Evolutionary conservation across 495 filamentous ascomycete genomes (phyloP).

Genomic region (Poronia punctata): DNA sequence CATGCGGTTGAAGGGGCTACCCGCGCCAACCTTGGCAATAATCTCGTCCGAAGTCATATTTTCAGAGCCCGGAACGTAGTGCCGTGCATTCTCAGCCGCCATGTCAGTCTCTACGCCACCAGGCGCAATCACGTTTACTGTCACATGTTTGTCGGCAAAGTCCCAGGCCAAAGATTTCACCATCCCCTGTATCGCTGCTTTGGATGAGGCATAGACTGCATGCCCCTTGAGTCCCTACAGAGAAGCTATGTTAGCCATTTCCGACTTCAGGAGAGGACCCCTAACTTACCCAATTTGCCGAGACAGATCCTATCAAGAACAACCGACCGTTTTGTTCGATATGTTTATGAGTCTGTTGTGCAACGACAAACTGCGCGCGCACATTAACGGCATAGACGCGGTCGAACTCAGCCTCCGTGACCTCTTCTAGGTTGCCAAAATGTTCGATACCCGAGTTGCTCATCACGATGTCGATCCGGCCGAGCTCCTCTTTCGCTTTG

Average conservation of each 20-base stretch:
- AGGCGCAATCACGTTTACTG: slow-evolving; percentile 64
- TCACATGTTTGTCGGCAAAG: slow-evolving; percentile 58
- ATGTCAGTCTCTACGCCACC: slow-evolving; percentile 71
- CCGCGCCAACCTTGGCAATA: slow-evolving; percentile 37
- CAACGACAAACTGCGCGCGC: slow-evolving; percentile 70
- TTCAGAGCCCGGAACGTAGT: slow-evolving; percentile 51
- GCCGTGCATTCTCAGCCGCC: slow-evolving; percentile 59
- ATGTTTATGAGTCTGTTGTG: slow-evolving; percentile 60
- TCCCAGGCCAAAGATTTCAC: slow-evolving; percentile 61
- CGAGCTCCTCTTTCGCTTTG: slow-evolving; percentile 54
- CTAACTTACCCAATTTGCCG: slow-evolving; percentile 27
- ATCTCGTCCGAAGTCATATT: slow-evolving; percentile 31
- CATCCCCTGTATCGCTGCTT: slow-evolving; percentile 67
- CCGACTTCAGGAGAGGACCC: background rate
- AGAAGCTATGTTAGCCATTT: slow-evolving; percentile 28
- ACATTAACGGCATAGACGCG: slow-evolving; percentile 65
- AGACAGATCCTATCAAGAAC: slow-evolving; percentile 47
- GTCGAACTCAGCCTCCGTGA: slow-evolving; percentile 64
- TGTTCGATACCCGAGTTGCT: slow-evolving; percentile 55
- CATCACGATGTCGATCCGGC: slow-evolving; percentile 64
- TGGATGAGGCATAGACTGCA: slow-evolving; percentile 61
- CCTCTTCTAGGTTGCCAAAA: slow-evolving; percentile 52
- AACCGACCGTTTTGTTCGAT: slow-evolving; percentile 56
- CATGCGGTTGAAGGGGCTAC: slow-evolving; percentile 45
- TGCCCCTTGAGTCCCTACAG: slow-evolving; percentile 55